These are phyloP conservation scores for Mastigamoeba balamuthi DNA, from an alignment of 78 protist genomes.

Conservation along the genomic window DNA sequence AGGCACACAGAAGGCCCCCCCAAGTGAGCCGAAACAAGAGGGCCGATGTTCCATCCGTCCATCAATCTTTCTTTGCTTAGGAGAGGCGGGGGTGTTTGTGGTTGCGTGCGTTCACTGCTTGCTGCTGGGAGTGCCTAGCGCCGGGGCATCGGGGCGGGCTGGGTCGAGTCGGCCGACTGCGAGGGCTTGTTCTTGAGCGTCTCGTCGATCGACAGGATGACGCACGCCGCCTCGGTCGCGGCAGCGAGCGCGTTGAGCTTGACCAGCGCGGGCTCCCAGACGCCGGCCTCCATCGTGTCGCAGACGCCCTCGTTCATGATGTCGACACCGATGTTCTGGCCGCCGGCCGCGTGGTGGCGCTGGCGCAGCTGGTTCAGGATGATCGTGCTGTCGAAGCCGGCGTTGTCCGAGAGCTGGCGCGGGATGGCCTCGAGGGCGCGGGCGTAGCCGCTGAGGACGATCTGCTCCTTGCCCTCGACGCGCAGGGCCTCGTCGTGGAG, in stretches of 20 bases:
- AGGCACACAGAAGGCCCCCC: too few species aligned
- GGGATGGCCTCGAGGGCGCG: slow-evolving; percentile 96
- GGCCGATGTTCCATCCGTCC: too few species aligned
- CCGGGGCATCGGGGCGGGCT: too few species aligned
- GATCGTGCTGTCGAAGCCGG: slow-evolving; percentile 97
- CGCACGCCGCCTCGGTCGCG: slow-evolving; percentile 98
- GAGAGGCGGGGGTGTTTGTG: too few species aligned
- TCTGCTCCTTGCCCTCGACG: slow-evolving; percentile 89
- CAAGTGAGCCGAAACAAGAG: too few species aligned
- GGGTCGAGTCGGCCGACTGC: too few species aligned
- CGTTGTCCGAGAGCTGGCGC: slow-evolving; percentile 91
- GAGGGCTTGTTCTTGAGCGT: slow-evolving; percentile 83
- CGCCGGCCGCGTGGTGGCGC: slow-evolving; percentile 60
- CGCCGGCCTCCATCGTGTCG: slow-evolving; percentile 83
- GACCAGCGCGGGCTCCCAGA: slow-evolving; percentile 97
- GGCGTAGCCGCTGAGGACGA: slow-evolving; percentile 90
- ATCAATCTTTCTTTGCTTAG: too few species aligned
- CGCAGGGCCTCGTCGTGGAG: slow-evolving; percentile 72
- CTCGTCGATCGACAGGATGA: slow-evolving; percentile 96
- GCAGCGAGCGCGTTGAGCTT: slow-evolving; percentile 91
- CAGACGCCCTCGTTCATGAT: slow-evolving; percentile 84
- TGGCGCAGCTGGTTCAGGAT: slow-evolving; percentile 93
- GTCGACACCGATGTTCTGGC: slow-evolving; percentile 95
- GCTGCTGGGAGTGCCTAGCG: too few species aligned
- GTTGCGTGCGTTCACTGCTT: too few species aligned